Base-by-base conservation (phyloP, 1,284 basidiomycete species). In the Cystobasidiaceae sp. region DNA sequence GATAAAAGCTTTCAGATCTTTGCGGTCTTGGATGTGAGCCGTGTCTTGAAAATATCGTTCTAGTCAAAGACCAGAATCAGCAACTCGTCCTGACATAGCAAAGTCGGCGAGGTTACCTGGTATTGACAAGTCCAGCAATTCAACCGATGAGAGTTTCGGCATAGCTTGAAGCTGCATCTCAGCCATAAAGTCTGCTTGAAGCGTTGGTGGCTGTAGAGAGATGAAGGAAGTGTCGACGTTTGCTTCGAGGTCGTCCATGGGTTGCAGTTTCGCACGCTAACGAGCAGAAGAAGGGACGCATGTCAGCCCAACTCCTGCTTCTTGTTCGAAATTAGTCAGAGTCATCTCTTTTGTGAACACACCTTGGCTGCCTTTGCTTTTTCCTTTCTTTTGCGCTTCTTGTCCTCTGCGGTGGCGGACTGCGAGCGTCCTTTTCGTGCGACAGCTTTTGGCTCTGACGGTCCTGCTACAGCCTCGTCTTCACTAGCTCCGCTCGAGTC, bases 1-100 rank as follows among this genome's bases (percentile, higher is more conserved):
- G 51, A 91, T 87, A 76, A 91, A 91, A 48, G 85, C 82, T 70
- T 81, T 80, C 50, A 91, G 77, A 45, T 82, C 80, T 71, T 87
- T 84, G 74, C 89, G 82, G 68, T 83, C 81, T 58, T 81, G 82
- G 84, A 88, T 88, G 77, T 77, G 71, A 21, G 83, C 85, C 66
- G 88, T 89, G 76, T 90, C 87, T 15, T 33, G 32, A 55, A 11
- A 25, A 55, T 13, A 25, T 41, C n/a, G 21, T 45, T 17, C 21
- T 15, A n/a, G n/a, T n/a, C n/a, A n/a, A n/a, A n/a, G n/a, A n/a
- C n/a, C n/a, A n/a, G n/a, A n/a, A n/a, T n/a, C n/a, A n/a, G n/a
- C n/a, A n/a, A n/a, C n/a, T n/a, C n/a, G n/a, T n/a, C n/a, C n/a
- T n/a, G n/a, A n/a, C n/a, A n/a, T n/a, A n/a, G n/a, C n/a, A n/a